Percentiles rank a stretch among this genome's conserved stretches.
Evolutionary conservation across 495 filamentous ascomycete genomes (phyloP).

Genomic region (Xylaria sp.): DNA sequence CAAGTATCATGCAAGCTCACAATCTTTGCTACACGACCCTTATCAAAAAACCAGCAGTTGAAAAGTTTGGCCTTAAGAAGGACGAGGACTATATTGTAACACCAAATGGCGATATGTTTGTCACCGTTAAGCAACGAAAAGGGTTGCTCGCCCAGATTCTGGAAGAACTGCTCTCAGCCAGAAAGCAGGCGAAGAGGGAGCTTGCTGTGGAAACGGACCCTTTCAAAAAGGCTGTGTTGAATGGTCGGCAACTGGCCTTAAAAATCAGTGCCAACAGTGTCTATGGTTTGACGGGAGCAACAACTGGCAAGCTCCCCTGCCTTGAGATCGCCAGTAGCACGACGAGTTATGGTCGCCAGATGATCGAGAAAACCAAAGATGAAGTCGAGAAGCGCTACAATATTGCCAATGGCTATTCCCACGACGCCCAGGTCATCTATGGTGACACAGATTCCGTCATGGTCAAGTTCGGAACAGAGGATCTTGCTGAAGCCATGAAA

Average conservation of each 20-base stretch:
- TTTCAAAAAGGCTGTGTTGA: slow-evolving; percentile 97
- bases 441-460: slow-evolving; percentile 99
- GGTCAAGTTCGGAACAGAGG: slow-evolving; percentile 94
- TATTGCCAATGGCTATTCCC: slow-evolving; percentile 90
- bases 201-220: slow-evolving; percentile 89
- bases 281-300: slow-evolving; percentile 96
- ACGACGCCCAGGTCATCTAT: slow-evolving; percentile 96
- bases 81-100: slow-evolving; percentile 97
- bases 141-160: slow-evolving; percentile 94
- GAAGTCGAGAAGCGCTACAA: slow-evolving; percentile 90
- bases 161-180: slow-evolving; percentile 84
- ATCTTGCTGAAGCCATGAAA: slow-evolving; percentile 88
- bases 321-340: slow-evolving; percentile 95
- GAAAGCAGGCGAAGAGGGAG: slow-evolving; percentile 93
- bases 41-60: slow-evolving; percentile 78
- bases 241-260: slow-evolving; percentile 94
- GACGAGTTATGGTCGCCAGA: slow-evolving; percentile 92
- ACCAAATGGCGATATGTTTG: slow-evolving; percentile 92
- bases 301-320: slow-evolving; percentile 94
- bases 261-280: slow-evolving; percentile 98
- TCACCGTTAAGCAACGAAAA: slow-evolving; percentile 86
- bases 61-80: slow-evolving; percentile 74
- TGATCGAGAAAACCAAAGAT: slow-evolving; percentile 96
- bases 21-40: slow-evolving; percentile 98
- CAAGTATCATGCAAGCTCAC: slow-evolving; percentile 98